phyloP scores from a whole-genome alignment of 257 asterid species.

The Primulina eburnea region DNA sequence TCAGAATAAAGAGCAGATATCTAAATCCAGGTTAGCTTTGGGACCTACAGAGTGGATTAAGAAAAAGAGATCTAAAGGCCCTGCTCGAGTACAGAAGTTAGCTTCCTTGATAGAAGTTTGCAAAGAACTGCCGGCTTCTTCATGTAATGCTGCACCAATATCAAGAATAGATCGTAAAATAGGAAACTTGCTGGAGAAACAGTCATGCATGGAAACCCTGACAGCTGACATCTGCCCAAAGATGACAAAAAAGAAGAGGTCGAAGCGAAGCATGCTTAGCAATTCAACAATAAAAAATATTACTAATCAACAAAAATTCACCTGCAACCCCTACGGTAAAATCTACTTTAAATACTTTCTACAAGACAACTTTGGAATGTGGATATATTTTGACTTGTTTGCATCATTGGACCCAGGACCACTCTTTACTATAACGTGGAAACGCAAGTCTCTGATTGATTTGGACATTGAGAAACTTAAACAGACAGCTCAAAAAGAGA shows the following conservation, averaged over 20 bases:
- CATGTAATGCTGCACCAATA: constrained; percentile 30
- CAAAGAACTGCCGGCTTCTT: constrained; percentile 34
- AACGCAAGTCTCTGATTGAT: constrained; percentile 40
- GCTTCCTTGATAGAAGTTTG: constrained; percentile 41
- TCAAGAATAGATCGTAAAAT: constrained; percentile 28
- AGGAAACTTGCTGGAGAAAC: constrained; percentile 35
- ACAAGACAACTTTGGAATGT: constrained; percentile 16
- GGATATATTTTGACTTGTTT: constrained; percentile 19
- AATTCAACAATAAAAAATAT: constrained; percentile 37
- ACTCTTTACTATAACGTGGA: constrained; percentile 53
- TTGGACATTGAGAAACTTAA: constrained; percentile 49
- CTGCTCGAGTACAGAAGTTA: constrained; percentile 42
- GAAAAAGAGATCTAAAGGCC: constrained; percentile 51
- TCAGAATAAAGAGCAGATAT: constrained; percentile 34
- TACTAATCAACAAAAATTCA: constrained; percentile 30
- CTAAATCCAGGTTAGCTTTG: constrained; percentile 38
- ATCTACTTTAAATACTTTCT: constrained; percentile 18
- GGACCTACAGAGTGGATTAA: constrained; percentile 41
- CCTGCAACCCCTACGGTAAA: constrained; percentile 41
- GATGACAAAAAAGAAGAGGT: constrained; percentile 49
- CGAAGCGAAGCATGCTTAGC: constrained; percentile 44
- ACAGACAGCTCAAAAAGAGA: constrained; percentile 33
- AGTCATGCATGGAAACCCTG: constrained; percentile 51
- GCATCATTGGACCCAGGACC: constrained; percentile 48
- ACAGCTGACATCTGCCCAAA: constrained; percentile 40